These are phyloP conservation scores for Mycosphaerella arachidis DNA, from an alignment of 2,329 filamentous ascomycete species.

Conservation along the genomic window DNA sequence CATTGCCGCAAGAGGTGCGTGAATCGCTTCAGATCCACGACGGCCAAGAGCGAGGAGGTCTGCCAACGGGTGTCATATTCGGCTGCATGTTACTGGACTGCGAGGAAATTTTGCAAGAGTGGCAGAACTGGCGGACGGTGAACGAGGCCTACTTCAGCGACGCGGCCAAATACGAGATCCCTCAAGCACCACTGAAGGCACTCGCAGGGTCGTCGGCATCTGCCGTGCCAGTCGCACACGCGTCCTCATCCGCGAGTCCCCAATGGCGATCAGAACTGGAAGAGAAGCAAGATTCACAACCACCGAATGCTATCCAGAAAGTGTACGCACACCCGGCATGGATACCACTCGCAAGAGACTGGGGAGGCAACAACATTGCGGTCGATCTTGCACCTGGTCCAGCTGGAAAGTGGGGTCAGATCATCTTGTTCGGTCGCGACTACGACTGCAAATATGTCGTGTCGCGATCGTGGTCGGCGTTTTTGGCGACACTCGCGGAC, in stretches of 20 bases:
- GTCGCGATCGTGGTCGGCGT: slow-evolving; percentile 82
- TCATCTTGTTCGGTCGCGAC: slow-evolving; percentile 94
- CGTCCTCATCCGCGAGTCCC: slow-evolving; percentile 34
- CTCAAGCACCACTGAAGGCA: slow-evolving; percentile 65
- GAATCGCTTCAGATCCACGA: slow-evolving; percentile 89
- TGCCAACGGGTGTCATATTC: slow-evolving; percentile 88
- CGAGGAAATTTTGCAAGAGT: slow-evolving; percentile 96
- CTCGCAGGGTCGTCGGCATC: slow-evolving; percentile 64
- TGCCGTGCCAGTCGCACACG: slow-evolving; percentile 36
- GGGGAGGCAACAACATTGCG: slow-evolving; percentile 97
- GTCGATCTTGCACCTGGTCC: slow-evolving; percentile 89
- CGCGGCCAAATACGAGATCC: slow-evolving; percentile 49
- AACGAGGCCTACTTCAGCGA: slow-evolving; percentile 79
- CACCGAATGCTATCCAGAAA: slow-evolving; percentile 80
- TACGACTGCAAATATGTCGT: slow-evolving; percentile 99
- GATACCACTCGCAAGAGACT: slow-evolving; percentile 94
- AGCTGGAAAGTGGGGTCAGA: slow-evolving; percentile 86
- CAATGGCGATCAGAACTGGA: slow-evolving; percentile 82
- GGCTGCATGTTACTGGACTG: slow-evolving; percentile 94
- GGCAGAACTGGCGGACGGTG: slow-evolving; percentile 92
- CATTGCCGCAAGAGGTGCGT: slow-evolving; percentile 85
- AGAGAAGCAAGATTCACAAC: slow-evolving; percentile 80
- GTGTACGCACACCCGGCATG: slow-evolving; percentile 89
- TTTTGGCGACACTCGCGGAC: slow-evolving; percentile 82
- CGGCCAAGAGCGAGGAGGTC: slow-evolving; percentile 91